These are phyloP conservation scores for Ananas comosus DNA, from an alignment of 176 grass and related monocot species.

Conservation along the genomic window DNA sequence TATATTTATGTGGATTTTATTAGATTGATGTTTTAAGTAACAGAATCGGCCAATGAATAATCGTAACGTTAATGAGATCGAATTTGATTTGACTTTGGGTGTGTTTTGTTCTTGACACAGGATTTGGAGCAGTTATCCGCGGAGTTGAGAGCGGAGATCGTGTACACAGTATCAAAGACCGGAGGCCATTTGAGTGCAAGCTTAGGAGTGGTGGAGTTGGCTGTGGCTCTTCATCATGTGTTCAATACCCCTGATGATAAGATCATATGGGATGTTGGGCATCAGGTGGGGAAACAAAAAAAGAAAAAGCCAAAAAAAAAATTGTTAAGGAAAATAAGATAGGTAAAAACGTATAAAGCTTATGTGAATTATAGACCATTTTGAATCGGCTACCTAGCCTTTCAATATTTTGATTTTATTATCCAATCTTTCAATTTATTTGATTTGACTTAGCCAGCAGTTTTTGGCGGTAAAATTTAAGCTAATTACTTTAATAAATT, in stretches of 20 bases:
- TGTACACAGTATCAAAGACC: conserved; percentile 50
- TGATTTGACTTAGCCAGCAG: too few species aligned
- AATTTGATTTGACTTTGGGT: neutral
- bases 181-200: conserved; percentile 82
- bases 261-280: conserved; percentile 98
- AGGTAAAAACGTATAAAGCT: too few species aligned
- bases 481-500: too few species aligned
- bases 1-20: too few species aligned
- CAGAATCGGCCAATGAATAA: too few species aligned
- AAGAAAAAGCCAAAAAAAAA: neutral
- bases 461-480: too few species aligned
- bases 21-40: too few species aligned
- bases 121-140: conserved; percentile 85
- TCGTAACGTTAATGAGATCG: too few species aligned
- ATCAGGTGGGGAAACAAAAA: conserved; percentile 38
- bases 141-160: conserved; percentile 74
- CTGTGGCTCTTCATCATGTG: conserved; percentile 81
- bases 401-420: too few species aligned
- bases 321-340: neutral
- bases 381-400: too few species aligned
- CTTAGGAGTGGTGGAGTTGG: conserved; percentile 77
- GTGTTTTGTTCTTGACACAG: conserved; percentile 8
- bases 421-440: too few species aligned
- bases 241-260: conserved; percentile 86
- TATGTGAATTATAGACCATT: too few species aligned